These are phyloP conservation scores for Kockiozyma suomiensis DNA, from an alignment of 805 yeast species.

Conservation along the genomic window DNA sequence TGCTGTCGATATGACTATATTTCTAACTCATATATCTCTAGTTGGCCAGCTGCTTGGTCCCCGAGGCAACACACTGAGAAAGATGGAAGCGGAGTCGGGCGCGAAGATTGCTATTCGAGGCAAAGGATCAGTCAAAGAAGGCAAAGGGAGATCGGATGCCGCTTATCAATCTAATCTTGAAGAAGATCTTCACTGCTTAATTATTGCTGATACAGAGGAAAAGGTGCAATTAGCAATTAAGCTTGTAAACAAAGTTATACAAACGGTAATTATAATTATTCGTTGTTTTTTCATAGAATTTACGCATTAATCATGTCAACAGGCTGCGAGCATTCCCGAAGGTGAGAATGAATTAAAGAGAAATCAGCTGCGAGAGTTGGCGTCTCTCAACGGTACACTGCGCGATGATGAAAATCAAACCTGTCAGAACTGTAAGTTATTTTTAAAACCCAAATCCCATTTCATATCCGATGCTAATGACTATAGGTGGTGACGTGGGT, in stretches of 20 bases:
- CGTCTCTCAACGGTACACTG: constrained; percentile 90
- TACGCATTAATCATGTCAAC: neutral
- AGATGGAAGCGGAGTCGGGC: constrained; percentile 80
- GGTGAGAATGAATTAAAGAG: constrained; percentile 92
- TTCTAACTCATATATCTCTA: neutral
- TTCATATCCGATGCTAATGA: neutral
- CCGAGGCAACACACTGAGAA: constrained; percentile 85
- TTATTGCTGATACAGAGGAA: constrained; percentile 79
- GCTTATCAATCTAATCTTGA: constrained; percentile 57
- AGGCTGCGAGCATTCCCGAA: constrained; percentile 83
- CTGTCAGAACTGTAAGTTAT: constrained; percentile 55
- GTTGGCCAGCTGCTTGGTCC: constrained; percentile 93
- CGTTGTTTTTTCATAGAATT: neutral
- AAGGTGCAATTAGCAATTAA: constrained; percentile 74
- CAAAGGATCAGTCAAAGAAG: constrained; percentile 93
- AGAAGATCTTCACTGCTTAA: constrained; percentile 86
- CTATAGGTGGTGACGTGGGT: constrained; percentile 56
- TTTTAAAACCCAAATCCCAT: neutral
- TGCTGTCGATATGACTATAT: neutral
- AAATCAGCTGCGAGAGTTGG: constrained; percentile 87
- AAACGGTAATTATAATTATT: constrained; percentile 45
- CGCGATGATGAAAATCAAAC: constrained; percentile 73
- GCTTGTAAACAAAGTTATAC: constrained; percentile 72
- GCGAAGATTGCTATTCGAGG: constrained; percentile 92
- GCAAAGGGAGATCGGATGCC: constrained; percentile 58